These are phyloP conservation scores for Umbelopsis sp. DNA, from an alignment of 192 early-diverging fungal genomes.

Conservation along the genomic window DNA sequence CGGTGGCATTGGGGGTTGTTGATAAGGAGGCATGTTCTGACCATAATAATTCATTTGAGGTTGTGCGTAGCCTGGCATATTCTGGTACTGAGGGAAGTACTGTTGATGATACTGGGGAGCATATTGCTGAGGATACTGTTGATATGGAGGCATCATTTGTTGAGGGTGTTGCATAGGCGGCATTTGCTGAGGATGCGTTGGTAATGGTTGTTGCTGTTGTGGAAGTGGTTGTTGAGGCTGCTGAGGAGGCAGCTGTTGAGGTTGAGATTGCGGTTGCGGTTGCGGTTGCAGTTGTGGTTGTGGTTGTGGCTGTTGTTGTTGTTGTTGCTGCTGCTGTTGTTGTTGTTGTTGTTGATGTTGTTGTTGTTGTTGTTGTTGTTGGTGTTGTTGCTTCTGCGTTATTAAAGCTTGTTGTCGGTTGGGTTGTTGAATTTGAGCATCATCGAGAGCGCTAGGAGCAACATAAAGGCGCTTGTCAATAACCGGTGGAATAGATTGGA, in stretches of 20 bases:
- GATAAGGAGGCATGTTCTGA: conserved; percentile 1
- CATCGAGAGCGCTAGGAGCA: conserved; percentile 74
- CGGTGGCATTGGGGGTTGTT: conserved; percentile 10
- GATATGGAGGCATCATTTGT: conserved; percentile 21
- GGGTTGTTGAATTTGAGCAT: conserved; percentile 58
- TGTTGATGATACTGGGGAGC: conserved; percentile 15
- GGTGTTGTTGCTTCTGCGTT: conserved; percentile 34
- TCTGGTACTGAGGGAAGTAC: background rate
- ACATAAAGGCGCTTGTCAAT: conserved; percentile 95
- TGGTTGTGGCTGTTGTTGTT: conserved; percentile 39
- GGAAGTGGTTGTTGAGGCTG: conserved; percentile 18
- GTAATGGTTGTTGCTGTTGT: conserved; percentile 24
- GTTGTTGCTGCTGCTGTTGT: conserved; percentile 38
- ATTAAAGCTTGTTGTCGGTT: conserved; percentile 36
- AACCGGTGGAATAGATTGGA: conserved; percentile 95
- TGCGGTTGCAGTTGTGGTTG: conserved; percentile 40
- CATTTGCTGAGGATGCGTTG: conserved; percentile 19
- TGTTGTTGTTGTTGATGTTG: conserved; percentile 39
- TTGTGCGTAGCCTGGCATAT: conserved; percentile 14
- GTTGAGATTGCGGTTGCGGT: conserved; percentile 36
- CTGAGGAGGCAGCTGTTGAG: conserved; percentile 32
- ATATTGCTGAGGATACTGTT: conserved; percentile 20
- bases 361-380: conserved; percentile 47
- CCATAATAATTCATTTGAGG: conserved; percentile 12
- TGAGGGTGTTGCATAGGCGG: conserved; percentile 1